Conservation (phyloP, 2,329 filamentous ascomycete genomes). For the Incumbomyces delicatus region DNA sequence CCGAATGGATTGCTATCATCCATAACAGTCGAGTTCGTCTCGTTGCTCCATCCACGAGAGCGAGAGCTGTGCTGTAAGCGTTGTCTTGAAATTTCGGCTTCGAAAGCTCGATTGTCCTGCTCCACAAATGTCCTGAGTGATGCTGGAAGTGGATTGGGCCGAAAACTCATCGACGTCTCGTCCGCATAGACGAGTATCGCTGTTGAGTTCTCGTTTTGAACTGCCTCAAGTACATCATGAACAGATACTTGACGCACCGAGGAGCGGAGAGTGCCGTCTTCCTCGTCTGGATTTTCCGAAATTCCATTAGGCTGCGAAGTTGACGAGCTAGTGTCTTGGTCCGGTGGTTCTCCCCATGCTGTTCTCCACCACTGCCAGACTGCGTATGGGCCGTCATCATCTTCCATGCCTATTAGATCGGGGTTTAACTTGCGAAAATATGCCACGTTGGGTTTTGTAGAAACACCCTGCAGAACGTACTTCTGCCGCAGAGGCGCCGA, state of each 20-base stretch:
- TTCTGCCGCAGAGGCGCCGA: conserved; percentile 32
- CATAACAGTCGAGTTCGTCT: conserved; percentile 8
- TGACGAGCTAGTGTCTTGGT: neutral
- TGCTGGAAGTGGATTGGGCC: conserved; percentile 21
- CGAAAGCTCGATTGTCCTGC: conserved; percentile 37
- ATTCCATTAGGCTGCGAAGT: neutral
- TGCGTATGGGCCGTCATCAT: conserved; percentile 23
- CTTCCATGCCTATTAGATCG: conserved; percentile 24
- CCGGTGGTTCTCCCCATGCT: conserved; percentile 10
- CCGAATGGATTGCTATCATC: conserved; percentile 7
- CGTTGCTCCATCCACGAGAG: conserved; percentile 6
- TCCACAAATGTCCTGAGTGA: conserved; percentile 37
- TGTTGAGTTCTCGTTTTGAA: conserved; percentile 41
- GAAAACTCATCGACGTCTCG: conserved; percentile 33
- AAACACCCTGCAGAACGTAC: conserved; percentile 50
- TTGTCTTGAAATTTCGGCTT: conserved; percentile 11
- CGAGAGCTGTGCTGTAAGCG: conserved; percentile 6
- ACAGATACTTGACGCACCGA: conserved; percentile 37
- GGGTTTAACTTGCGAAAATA: conserved; percentile 42
- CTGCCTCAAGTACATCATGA: conserved; percentile 45
- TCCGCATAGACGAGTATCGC: conserved; percentile 53
- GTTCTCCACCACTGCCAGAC: conserved; percentile 48
- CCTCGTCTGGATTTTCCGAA: conserved; percentile 11
- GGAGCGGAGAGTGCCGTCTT: conserved; percentile 23
- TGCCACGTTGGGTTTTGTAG: conserved; percentile 47